Evolutionary conservation across 1,284 basidiomycete genomes (phyloP).

Genomic region (Phaffia rhodozyma): DNA sequence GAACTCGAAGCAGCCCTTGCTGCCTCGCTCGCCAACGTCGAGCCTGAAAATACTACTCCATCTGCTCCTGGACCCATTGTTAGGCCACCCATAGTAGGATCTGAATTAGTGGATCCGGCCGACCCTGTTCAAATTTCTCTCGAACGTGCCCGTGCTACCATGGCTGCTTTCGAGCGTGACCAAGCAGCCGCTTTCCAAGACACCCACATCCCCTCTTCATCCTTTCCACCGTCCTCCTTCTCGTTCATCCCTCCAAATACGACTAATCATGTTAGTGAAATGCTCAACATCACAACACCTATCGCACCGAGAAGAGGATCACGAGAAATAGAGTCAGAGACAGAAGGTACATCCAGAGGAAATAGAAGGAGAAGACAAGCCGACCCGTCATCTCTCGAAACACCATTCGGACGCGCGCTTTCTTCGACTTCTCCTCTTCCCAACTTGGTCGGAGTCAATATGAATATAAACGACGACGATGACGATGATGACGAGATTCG

Average conservation of each 20-base stretch:
- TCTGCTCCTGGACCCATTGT: not conserved
- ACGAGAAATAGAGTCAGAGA: no score
- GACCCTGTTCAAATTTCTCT: conserved; percentile 56
- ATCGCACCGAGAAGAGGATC: no score
- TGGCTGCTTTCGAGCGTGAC: conserved; percentile 53
- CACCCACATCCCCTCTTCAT: conserved; percentile 13
- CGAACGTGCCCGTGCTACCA: conserved; percentile 49
- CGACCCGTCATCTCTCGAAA: no score
- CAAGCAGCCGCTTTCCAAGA: conserved; percentile 54
- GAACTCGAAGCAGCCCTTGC: conserved; percentile 2
- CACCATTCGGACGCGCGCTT: no score
- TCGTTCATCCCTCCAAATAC: no score
- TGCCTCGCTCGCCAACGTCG: conserved; percentile 4
- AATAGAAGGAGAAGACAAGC: no score
- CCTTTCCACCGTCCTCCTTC: no score
- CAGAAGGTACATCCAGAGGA: no score
- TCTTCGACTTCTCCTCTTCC: no score
- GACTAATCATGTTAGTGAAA: no score
- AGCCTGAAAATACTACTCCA: not conserved
- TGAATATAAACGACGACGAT: not conserved
- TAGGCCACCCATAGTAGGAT: not conserved
- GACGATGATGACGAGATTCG: conserved; percentile 2
- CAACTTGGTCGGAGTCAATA: not conserved
- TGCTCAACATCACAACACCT: no score
- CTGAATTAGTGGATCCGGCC: conserved; percentile 26